These are phyloP conservation scores for Cenchrus fungigraminus DNA, from an alignment of 176 grass and related monocot species.

Conservation along the genomic window DNA sequence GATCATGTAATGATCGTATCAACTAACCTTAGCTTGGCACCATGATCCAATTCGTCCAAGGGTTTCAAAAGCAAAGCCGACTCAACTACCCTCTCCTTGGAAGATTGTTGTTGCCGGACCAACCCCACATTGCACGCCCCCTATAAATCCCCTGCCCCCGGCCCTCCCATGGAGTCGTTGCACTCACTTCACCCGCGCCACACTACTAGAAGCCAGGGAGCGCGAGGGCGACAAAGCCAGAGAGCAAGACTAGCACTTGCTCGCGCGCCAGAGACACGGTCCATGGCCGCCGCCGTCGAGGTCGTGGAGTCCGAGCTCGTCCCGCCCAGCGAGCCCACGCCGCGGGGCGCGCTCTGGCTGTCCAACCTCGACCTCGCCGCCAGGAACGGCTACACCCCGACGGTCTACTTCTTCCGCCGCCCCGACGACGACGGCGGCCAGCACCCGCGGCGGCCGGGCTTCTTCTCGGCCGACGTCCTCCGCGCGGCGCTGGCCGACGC, in stretches of 20 bases:
- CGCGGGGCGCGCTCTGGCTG: slow-evolving; percentile 53
- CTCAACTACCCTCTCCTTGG: too few species aligned
- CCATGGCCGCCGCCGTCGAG: slow-evolving; percentile 40
- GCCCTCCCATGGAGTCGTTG: slow-evolving; percentile 25
- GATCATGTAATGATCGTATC: too few species aligned
- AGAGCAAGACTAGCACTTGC: neutral
- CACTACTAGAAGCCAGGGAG: neutral
- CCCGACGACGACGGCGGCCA: neutral
- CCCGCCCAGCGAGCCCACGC: slow-evolving; percentile 50
- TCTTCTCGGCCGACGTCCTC: slow-evolving; percentile 52
- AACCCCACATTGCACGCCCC: neutral
- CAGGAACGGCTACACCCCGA: slow-evolving; percentile 51
- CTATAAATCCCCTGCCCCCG: slow-evolving; percentile 33
- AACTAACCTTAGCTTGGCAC: neutral
- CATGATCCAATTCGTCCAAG: too few species aligned
- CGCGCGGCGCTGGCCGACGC: slow-evolving; percentile 44
- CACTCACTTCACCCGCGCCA: neutral
- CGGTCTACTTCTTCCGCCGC: slow-evolving; percentile 62
- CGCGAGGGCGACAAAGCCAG: neutral
- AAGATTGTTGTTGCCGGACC: neutral
- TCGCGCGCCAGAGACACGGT: too few species aligned
- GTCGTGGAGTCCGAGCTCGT: slow-evolving; percentile 58
- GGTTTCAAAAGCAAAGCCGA: neutral
- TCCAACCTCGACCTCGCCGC: slow-evolving; percentile 74
- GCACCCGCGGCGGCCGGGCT: neutral